phyloP scores from a whole-genome alignment of 257 asterid species.

The Solanum arcanum region DNA sequence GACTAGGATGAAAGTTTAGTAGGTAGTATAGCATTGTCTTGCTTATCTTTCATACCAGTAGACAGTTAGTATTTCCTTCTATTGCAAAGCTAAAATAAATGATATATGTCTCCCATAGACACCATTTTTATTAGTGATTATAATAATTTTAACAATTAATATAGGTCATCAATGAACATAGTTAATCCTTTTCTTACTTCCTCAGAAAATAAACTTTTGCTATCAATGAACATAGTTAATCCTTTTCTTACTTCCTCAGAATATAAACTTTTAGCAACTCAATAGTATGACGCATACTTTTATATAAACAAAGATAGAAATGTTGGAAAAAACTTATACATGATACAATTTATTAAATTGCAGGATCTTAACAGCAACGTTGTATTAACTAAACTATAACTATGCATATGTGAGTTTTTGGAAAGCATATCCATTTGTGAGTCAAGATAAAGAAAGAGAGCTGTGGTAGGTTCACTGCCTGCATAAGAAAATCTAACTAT shows the following conservation, averaged over 20 bases:
- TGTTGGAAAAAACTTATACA: not conserved
- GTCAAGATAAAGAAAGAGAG: not conserved
- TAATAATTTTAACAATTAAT: not conserved
- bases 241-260: not conserved
- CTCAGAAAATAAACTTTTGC: too few species aligned
- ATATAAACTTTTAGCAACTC: not conserved
- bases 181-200: too few species aligned
- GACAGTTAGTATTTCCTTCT: not conserved
- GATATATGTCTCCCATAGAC: not conserved
- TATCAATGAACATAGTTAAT: not conserved
- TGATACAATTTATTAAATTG: not conserved
- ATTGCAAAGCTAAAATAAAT: not conserved
- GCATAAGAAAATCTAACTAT: not conserved
- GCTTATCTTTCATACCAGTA: not conserved
- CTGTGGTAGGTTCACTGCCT: not conserved
- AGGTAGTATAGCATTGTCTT: not conserved
- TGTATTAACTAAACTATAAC: not conserved
- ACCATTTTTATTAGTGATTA: not conserved
- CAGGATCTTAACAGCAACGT: not conserved
- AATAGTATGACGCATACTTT: not conserved
- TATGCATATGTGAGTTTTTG: not conserved
- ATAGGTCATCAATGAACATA: not conserved
- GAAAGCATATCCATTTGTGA: not conserved
- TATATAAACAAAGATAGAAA: not conserved
- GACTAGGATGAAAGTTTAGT: not conserved